Evolutionary conservation across 441 rosid genomes (phyloP), one percentile per base, ranked within the genome.

Genomic region (Euphorbia celastroides): DNA sequence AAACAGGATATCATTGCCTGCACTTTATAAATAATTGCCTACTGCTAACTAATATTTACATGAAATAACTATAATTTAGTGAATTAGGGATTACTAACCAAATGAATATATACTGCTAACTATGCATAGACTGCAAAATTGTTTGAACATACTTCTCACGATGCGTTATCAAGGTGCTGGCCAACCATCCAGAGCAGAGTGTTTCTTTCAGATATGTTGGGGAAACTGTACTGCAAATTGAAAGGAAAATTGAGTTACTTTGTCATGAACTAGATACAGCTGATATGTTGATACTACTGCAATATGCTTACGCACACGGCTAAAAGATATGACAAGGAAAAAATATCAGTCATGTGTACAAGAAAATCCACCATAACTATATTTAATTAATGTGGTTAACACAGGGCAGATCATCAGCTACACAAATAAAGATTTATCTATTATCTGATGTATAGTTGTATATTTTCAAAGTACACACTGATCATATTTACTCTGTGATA

Each of bases 141-240:
- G 16, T 5, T 19, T n/a, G 25, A 50, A 70, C 88, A 38, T 77
- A 84, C 88, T 84, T 84, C 50, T 82, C 75, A 31, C 79, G 78
- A 70, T 77, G 59, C 26, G 66, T 76, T 66, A 80, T 78, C 78
- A 84, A 69, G 73, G 83, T 79, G 78, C 78, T 75, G 20, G 86
- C 73, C 62, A 84, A 74, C 88, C 88, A 84, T 70, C 86, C 83
- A 32, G 83, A 84, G 75, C 81, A 80, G 62, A 84, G 84, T 32
- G 88, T 84, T 73, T 82, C 86, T 52, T 84, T 80, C 17, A 80
- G 78, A 75, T 84, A 84, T 30, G 86, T 84, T 26, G 88, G 88
- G 64, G 86, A 84, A 48, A 84, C 86, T 77, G 86, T 70, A 60
- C 86, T 82, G 88, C 57, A 77, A 72, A 76, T 34, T 13, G 46